phyloP scores from a whole-genome alignment of 345 rosid genomes.

The Rhodomyrtus tomentosa region DNA sequence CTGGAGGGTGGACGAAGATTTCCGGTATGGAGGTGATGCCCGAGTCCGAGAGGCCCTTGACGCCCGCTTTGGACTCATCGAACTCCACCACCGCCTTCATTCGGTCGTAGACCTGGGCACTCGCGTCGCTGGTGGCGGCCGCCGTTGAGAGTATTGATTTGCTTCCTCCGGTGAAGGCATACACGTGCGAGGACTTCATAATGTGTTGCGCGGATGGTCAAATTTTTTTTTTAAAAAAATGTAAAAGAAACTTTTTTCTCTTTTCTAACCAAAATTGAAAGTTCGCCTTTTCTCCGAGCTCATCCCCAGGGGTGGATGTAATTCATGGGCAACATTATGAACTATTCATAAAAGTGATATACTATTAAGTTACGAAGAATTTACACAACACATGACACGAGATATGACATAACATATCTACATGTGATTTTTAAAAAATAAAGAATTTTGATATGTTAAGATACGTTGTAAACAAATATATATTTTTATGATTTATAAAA shows the following conservation, averaged over 20 bases:
- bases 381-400: no score
- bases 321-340: no score
- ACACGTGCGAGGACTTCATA: not conserved
- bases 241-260: not conserved
- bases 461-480: no score
- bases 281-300: no score
- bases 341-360: no score
- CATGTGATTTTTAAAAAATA: no score
- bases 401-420: no score
- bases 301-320: no score
- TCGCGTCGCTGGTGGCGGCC: not conserved
- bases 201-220: not conserved
- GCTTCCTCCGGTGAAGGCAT: not conserved
- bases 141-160: not conserved
- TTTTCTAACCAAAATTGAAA: not conserved
- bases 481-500: no score
- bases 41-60: conserved; percentile 16
- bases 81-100: conserved; percentile 10
- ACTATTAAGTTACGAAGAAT: no score
- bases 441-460: no score
- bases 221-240: no score
- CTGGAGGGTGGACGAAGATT: conserved; percentile 10
- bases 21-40: conserved; percentile 13
- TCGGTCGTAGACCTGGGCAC: not conserved
- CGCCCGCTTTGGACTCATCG: conserved; percentile 17